These are phyloP conservation scores for Wallacemonas collosoma DNA, from an alignment of 208 protist species.

Conservation along the genomic window DNA sequence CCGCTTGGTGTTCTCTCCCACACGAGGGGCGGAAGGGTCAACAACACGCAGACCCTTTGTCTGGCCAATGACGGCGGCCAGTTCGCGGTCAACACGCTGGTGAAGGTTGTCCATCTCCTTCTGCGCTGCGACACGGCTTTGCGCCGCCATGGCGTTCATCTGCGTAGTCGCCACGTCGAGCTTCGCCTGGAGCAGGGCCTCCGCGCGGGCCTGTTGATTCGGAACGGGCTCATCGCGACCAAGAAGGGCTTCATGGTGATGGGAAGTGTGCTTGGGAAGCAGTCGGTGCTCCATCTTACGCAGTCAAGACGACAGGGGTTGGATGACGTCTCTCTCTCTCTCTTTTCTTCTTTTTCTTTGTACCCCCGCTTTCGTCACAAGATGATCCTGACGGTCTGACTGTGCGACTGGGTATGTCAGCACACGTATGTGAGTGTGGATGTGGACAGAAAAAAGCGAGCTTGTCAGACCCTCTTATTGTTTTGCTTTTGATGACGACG, in stretches of 20 bases:
- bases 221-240: slow-evolving; percentile 36
- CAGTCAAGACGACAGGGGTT: too few species aligned
- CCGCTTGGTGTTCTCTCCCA: neutral
- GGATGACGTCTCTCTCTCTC: too few species aligned
- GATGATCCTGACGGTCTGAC: too few species aligned
- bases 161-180: slow-evolving; percentile 21
- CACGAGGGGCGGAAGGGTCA: neutral
- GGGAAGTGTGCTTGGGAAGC: slow-evolving; percentile 18
- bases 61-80: neutral
- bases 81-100: neutral
- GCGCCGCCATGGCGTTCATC: neutral
- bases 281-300: slow-evolving; percentile 21
- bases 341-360: too few species aligned
- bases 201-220: slow-evolving; percentile 39
- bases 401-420: too few species aligned
- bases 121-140: neutral
- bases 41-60: slow-evolving; percentile 12
- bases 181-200: slow-evolving; percentile 35
- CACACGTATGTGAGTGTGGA: too few species aligned
- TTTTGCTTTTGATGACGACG: too few species aligned
- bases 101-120: slow-evolving; percentile 16
- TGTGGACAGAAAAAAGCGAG: too few species aligned
- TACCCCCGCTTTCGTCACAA: too few species aligned
- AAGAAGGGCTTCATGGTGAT: slow-evolving; percentile 42
- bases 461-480: too few species aligned